Percentiles rank a stretch among this genome's conserved stretches.
Conservation (phyloP, 805 yeast genomes). For the Candida orba region DNA sequence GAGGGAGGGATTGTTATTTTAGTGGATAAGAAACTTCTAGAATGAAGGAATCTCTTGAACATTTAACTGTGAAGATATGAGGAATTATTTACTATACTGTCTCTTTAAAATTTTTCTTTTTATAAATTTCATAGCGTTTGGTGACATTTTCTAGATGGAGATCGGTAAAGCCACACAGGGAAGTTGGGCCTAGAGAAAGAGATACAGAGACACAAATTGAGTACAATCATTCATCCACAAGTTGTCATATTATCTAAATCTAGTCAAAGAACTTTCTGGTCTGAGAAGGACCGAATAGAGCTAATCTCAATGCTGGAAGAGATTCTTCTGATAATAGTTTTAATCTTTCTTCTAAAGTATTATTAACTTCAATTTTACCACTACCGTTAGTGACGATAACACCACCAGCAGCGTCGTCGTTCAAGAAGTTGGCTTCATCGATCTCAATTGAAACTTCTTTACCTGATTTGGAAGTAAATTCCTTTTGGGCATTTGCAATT, state of each 20-base stretch:
- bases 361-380: slow-evolving; percentile 84
- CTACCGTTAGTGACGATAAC: slow-evolving; percentile 59
- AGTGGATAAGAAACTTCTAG: neutral
- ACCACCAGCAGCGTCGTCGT: slow-evolving; percentile 76
- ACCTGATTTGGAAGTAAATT: slow-evolving; percentile 57
- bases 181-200: neutral
- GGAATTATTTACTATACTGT: neutral
- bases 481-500: slow-evolving; percentile 50
- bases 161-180: neutral
- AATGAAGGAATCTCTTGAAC: neutral
- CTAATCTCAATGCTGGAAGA: slow-evolving; percentile 87
- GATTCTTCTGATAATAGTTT: slow-evolving; percentile 74
- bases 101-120: neutral
- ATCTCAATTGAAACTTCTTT: slow-evolving; percentile 48
- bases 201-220: neutral
- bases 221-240: too few relatives aligned
- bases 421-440: slow-evolving; percentile 51
- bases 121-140: too few relatives aligned
- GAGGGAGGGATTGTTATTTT: too few relatives aligned
- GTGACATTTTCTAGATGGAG: too few relatives aligned
- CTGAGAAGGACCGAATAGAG: slow-evolving; percentile 77
- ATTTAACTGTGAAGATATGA: neutral
- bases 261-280: slow-evolving; percentile 89
- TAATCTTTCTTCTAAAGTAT: slow-evolving; percentile 93
- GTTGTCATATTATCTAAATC: slow-evolving; percentile 1